Base-by-base conservation (phyloP, 2,329 filamentous ascomycete species). In the Corniculantispora saksenae region DNA sequence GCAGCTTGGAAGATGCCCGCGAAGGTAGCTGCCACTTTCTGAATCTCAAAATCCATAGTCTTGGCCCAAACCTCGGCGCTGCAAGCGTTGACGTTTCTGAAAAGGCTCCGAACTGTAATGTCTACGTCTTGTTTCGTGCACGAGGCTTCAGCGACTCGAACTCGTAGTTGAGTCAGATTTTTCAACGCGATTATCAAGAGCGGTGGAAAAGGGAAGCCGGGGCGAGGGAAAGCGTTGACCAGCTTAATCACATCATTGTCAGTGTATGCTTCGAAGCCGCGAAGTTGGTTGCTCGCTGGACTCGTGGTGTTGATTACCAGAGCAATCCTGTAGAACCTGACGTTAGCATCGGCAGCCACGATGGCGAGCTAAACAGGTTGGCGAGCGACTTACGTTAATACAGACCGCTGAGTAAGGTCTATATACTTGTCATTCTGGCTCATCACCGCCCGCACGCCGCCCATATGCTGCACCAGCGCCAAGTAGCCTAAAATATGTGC, bases 241-340 rank as follows among this genome's bases (percentile, higher is more conserved):
- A 61, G 45, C 13, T 40, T 7, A 9, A 19, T 15, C 7, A 61
- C 19, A 21, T 61, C 58, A 21, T 43, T n/a, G 32, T 61, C 45
- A 3, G 58, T 51, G 47, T 61, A 61, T 13, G 29, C 32, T 15
- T 61, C 58, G 23, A 51, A 61, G 47, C 32, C 45, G 3, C 32
- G 23, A 19, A 61, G 9, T 15, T 61, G 58, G n/a, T 43, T 38
- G 58, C 23, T 43, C 15, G 58, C 32, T 5, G 58, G 58, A 21
- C 58, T 61, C 13, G 58, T 61, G 12, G 58, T 40, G 10, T 61
- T 61, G 21, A 47, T 29, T 15, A 47, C n/a, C 25, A 51, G 25
- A 29, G 47, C 58, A 1, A 51, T 15, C 8, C 58, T 61, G 35
- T 7, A 43, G 5, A 13, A 43, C 4, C 4, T 15, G 12, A 19